Evolutionary conservation across 1,284 basidiomycete species (phyloP).

Genomic region (Cutaneotrichosporon dermatis): DNA sequence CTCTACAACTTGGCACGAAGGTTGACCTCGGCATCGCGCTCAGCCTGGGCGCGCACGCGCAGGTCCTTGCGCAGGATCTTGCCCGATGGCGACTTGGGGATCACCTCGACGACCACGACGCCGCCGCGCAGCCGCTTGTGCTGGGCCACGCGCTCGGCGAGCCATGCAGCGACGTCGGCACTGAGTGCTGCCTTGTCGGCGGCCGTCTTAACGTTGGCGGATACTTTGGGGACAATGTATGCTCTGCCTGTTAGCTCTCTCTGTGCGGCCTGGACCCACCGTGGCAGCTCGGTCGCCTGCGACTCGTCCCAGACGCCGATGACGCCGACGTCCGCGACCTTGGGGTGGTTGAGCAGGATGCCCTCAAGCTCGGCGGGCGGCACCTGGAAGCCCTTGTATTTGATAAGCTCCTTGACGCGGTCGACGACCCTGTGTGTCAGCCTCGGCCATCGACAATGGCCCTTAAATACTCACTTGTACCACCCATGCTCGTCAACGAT

Average conservation of each 20-base stretch:
- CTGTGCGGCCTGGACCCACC: not conserved
- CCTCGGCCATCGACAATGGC: too few relatives aligned
- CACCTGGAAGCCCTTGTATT: constrained; percentile 63
- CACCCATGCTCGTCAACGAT: constrained; percentile 60
- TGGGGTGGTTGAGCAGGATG: constrained; percentile 65
- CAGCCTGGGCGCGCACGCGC: constrained; percentile 30
- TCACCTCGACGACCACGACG: constrained; percentile 48
- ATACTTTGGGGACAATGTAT: constrained; percentile 13
- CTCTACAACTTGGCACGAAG: constrained; percentile 10
- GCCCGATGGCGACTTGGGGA: constrained; percentile 51
- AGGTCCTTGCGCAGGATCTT: constrained; percentile 45
- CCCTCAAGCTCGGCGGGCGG: constrained; percentile 78
- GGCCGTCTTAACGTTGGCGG: not conserved
- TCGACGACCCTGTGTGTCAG: constrained; percentile 24
- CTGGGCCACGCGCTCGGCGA: constrained; percentile 54
- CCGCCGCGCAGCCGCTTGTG: constrained; percentile 53
- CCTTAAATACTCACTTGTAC: constrained; percentile 49
- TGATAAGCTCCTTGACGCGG: constrained; percentile 71
- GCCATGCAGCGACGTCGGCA: constrained; percentile 59
- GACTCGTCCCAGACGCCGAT: constrained; percentile 61
- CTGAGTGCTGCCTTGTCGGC: constrained; percentile 47
- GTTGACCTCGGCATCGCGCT: constrained; percentile 17
- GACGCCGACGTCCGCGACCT: constrained; percentile 66
- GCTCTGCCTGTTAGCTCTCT: too few relatives aligned
- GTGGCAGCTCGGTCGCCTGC: constrained; percentile 70